A percentile compares a stretch with the other conserved stretches of the same genome.
Conservation (phyloP, 2,329 filamentous ascomycete genomes). For the Emydomyces testavorans region DNA sequence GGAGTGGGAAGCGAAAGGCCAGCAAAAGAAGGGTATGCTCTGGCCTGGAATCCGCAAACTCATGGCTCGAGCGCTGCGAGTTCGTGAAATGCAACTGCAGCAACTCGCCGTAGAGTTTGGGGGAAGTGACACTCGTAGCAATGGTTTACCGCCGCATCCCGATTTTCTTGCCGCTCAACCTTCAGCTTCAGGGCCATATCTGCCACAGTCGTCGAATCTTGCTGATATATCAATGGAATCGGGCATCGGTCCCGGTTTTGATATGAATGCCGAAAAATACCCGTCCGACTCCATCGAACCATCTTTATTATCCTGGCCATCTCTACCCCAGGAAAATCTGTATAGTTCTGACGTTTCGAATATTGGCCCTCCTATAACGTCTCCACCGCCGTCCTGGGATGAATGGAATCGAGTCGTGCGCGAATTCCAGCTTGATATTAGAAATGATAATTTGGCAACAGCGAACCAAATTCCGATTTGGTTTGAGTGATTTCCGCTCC, state of each 20-base stretch:
- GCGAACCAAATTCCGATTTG: slow-evolving; percentile 10
- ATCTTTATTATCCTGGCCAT: neutral
- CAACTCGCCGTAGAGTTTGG: slow-evolving; percentile 13
- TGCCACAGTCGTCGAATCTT: neutral
- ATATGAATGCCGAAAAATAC: neutral
- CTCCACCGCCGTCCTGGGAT: slow-evolving; percentile 13
- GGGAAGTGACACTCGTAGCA: neutral
- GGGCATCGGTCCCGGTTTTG: neutral
- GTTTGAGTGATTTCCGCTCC: slow-evolving; percentile 16
- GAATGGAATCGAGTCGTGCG: slow-evolving; percentile 17
- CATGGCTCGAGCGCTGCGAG: slow-evolving; percentile 47
- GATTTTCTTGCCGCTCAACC: neutral
- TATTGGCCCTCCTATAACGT: neutral
- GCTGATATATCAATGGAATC: neutral
- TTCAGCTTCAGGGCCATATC: neutral
- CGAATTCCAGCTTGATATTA: slow-evolving; percentile 17
- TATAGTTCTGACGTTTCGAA: neutral
- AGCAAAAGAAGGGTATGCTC: slow-evolving; percentile 44
- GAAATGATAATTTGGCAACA: slow-evolving; percentile 3
- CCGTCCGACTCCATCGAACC: neutral
- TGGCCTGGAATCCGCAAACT: slow-evolving; percentile 54
- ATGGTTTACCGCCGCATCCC: neutral
- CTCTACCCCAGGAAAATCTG: slow-evolving; percentile 1
- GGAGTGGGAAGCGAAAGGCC: slow-evolving; percentile 26
- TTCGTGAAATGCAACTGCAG: slow-evolving; percentile 40